These are phyloP conservation scores for Saccharum spontaneum DNA, from an alignment of 176 grass and related monocot genomes.

Conservation along the genomic window DNA sequence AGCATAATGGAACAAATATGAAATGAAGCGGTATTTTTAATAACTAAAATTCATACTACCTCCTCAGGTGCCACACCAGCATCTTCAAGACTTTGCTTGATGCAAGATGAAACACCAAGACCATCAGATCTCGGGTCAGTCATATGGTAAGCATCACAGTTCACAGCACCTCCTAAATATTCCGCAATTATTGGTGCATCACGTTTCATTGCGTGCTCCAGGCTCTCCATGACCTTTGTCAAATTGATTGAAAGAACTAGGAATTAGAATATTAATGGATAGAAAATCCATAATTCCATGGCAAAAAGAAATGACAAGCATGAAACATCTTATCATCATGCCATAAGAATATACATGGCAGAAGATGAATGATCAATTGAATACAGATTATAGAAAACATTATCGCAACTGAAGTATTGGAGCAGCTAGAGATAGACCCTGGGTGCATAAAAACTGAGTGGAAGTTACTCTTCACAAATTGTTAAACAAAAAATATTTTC, in stretches of 20 bases:
- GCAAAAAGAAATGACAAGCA: neutral
- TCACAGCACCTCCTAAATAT: slow-evolving; percentile 96
- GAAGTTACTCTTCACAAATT: neutral
- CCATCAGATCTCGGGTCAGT: slow-evolving; percentile 95
- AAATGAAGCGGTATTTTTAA: neutral
- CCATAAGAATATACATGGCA: neutral
- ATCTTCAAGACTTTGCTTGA: slow-evolving; percentile 82
- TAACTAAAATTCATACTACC: slow-evolving; percentile 40
- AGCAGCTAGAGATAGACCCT: neutral
- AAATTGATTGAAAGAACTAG: neutral
- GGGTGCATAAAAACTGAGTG: neutral
- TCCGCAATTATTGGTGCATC: slow-evolving; percentile 85
- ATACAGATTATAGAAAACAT: neutral
- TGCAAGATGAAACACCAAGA: slow-evolving; percentile 96
- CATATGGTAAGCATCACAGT: slow-evolving; percentile 99
- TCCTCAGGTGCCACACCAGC: slow-evolving; percentile 92
- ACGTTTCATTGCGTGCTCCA: slow-evolving; percentile 96
- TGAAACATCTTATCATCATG: neutral
- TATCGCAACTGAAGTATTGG: neutral
- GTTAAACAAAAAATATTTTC: neutral
- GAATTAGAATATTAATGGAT: slow-evolving; percentile 2
- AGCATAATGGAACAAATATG: neutral
- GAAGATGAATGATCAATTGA: neutral
- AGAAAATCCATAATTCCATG: neutral
- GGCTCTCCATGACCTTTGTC: slow-evolving; percentile 93